These are phyloP conservation scores for Erodium texanum DNA, from an alignment of 441 rosid genomes.

Conservation along the genomic window DNA sequence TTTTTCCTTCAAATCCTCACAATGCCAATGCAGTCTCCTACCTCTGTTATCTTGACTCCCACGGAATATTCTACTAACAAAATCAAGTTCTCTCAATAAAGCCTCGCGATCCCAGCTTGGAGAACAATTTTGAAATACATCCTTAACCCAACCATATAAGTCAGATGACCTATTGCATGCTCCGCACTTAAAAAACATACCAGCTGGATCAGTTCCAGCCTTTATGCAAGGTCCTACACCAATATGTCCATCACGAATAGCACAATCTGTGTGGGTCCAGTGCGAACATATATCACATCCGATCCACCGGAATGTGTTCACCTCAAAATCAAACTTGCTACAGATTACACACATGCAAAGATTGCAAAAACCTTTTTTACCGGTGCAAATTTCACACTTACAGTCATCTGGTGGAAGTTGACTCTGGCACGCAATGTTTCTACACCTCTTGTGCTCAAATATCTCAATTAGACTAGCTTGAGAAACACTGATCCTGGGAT, in stretches of 20 bases:
- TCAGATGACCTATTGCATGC: conserved; percentile 2
- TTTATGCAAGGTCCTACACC: not conserved
- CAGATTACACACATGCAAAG: conserved; percentile 3
- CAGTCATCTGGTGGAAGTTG: conserved; percentile 1
- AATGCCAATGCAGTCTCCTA: not conserved
- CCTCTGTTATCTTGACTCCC: conserved; percentile 1
- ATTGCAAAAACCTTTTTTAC: conserved; percentile 1
- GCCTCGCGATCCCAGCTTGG: conserved; percentile 3
- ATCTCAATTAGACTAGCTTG: not conserved
- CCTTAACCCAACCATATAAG: conserved; percentile 1
- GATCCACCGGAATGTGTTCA: not conserved
- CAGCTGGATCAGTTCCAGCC: conserved; percentile 3
- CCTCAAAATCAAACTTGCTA: conserved; percentile 2
- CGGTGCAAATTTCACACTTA: conserved; percentile 1
- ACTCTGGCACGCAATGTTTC: conserved; percentile 3
- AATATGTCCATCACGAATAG: conserved; percentile 1
- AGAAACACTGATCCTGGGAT: not conserved
- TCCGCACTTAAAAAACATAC: not conserved
- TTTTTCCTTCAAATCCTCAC: conserved; percentile 1
- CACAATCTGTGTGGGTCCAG: conserved; percentile 3
- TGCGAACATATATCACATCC: not conserved
- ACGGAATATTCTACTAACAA: not conserved
- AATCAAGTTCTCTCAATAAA: not conserved
- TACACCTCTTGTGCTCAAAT: conserved; percentile 1
- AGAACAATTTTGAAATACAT: not conserved